Conservation (phyloP, 129 eudicot species). For the Lonicera japonica region DNA sequence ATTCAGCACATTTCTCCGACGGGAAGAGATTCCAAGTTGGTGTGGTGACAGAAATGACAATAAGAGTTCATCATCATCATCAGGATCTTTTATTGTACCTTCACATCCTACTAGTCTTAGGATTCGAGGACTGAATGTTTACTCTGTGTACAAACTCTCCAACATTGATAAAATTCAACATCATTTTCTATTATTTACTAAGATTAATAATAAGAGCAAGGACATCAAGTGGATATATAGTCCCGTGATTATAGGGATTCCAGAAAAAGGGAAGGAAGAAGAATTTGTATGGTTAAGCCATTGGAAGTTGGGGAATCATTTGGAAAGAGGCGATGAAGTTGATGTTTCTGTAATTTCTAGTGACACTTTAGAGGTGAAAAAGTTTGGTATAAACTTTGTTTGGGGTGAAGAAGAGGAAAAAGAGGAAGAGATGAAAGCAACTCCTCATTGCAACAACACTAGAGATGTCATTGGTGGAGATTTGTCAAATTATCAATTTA, state of each 20-base stretch:
- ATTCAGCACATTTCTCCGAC: conserved; percentile 15
- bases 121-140: neutral
- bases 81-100: neutral
- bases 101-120: neutral
- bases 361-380: neutral
- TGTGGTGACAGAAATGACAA: neutral
- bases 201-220: neutral
- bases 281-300: conserved; percentile 8
- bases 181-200: neutral
- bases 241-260: neutral
- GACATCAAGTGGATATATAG: neutral
- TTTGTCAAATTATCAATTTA: too few species aligned
- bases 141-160: neutral
- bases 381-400: neutral
- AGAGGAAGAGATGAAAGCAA: neutral
- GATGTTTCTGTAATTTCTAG: neutral
- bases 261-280: neutral
- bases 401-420: too few species aligned
- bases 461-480: too few species aligned
- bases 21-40: conserved; percentile 8
- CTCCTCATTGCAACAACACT: too few species aligned
- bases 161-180: neutral
- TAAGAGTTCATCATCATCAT: neutral
- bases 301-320: neutral
- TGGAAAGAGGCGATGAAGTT: conserved; percentile 1